A percentile compares a stretch with the other conserved stretches of the same genome.
Evolutionary conservation across 139 green algal genomes (phyloP).

Genomic region (Yamagishiella unicocca): DNA sequence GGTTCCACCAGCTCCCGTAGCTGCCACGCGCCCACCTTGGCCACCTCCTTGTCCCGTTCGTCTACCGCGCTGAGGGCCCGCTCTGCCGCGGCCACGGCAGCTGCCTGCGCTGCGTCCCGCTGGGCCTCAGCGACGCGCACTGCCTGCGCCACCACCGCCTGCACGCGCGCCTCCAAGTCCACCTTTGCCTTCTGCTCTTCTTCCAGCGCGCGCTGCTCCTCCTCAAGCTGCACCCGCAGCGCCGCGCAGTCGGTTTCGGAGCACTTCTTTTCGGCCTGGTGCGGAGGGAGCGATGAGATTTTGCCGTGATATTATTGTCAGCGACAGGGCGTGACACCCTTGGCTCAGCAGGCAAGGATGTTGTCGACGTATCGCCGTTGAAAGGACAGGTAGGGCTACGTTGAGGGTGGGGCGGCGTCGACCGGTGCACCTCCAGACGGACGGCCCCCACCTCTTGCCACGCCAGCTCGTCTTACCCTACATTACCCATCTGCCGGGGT

Average conservation of each 20-base stretch:
- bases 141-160: conserved; percentile 21
- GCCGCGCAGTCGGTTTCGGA: not conserved
- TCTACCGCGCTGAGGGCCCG: not conserved
- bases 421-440: too few species aligned
- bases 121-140: conserved; percentile 31
- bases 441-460: too few species aligned
- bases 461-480: too few species aligned
- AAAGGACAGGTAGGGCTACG: too few species aligned
- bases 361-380: too few species aligned
- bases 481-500: too few species aligned
- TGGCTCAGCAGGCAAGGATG: too few species aligned
- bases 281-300: not conserved
- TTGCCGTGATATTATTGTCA: too few species aligned
- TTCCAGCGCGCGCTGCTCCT: not conserved
- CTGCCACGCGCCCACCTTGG: conserved; percentile 20
- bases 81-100: conserved; percentile 26
- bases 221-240: not conserved
- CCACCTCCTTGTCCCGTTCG: conserved; percentile 7
- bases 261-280: not conserved
- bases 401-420: too few species aligned
- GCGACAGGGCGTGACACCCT: too few species aligned
- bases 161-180: conserved; percentile 2
- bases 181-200: not conserved
- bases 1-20: too few species aligned
- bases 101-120: conserved; percentile 43